These are phyloP conservation scores for Helianthus tuberosus DNA, from an alignment of 129 eudicot genomes.

Conservation along the genomic window DNA sequence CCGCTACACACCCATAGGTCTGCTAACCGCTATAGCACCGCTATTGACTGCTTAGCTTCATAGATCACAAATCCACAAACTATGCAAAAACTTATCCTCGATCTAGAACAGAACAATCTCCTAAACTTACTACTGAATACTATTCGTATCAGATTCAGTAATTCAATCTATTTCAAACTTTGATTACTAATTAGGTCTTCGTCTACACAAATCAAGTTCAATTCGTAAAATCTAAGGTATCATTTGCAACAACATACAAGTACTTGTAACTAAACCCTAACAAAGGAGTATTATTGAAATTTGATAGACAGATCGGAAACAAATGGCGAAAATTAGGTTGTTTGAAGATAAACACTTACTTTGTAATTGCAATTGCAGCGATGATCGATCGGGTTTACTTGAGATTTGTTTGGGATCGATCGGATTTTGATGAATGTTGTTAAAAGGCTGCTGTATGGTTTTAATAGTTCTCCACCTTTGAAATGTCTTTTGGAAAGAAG, in stretches of 20 bases:
- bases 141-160: conserved; percentile 17
- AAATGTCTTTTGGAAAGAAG: conserved; percentile 9
- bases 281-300: neutral
- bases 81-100: neutral
- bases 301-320: conserved; percentile 14
- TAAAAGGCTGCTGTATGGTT: conserved; percentile 12
- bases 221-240: neutral
- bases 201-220: neutral
- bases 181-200: conserved; percentile 1
- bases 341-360: conserved; percentile 19
- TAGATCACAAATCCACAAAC: too few species aligned
- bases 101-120: neutral
- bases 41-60: too few species aligned
- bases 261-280: conserved; percentile 5
- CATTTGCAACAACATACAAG: neutral
- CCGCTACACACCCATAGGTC: too few species aligned
- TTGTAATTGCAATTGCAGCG: conserved; percentile 11
- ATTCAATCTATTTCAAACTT: neutral
- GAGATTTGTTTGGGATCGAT: conserved; percentile 11
- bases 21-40: too few species aligned
- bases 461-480: conserved; percentile 3
- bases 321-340: conserved; percentile 3
- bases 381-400: conserved; percentile 7
- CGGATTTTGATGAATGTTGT: conserved; percentile 14
- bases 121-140: neutral